These are phyloP conservation scores for Logfia minima DNA, from an alignment of 129 eudicot genomes.

Conservation along the genomic window DNA sequence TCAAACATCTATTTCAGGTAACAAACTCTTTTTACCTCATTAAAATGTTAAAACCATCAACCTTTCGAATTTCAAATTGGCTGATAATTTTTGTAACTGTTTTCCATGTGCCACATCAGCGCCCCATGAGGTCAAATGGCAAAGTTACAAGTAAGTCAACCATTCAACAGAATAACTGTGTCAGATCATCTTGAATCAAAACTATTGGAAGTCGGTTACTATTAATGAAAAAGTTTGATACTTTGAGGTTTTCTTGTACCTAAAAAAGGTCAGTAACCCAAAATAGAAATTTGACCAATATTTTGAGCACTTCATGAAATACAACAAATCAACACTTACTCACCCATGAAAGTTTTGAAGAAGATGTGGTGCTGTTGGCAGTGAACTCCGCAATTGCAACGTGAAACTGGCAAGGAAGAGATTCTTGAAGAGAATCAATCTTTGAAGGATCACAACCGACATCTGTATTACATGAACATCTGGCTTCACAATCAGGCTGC, in stretches of 20 bases:
- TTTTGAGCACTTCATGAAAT: not conserved
- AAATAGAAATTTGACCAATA: not conserved
- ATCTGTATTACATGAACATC: slow-evolving; percentile 56
- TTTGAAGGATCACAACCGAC: slow-evolving; percentile 49
- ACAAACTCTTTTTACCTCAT: too few relatives aligned
- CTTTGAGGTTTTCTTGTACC: not conserved
- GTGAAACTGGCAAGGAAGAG: slow-evolving; percentile 46
- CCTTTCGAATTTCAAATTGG: too few relatives aligned
- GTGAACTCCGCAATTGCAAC: slow-evolving; percentile 47
- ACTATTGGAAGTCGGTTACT: not conserved
- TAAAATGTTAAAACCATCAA: too few relatives aligned
- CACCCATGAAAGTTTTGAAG: slow-evolving; percentile 44
- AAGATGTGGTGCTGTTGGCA: slow-evolving; percentile 32
- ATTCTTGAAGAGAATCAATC: slow-evolving; percentile 24
- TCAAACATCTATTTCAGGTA: not conserved
- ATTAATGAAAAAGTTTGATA: not conserved
- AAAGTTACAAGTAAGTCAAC: too few relatives aligned
- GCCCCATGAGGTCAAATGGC: too few relatives aligned
- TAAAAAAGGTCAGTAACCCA: not conserved
- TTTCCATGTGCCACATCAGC: too few relatives aligned
- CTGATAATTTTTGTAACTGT: too few relatives aligned
- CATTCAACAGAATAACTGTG: too few relatives aligned
- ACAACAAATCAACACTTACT: not conserved
- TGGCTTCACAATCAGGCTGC: slow-evolving; percentile 47
- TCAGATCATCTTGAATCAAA: not conserved